These are phyloP conservation scores for Collybia sordida DNA, from an alignment of 768 basidiomycete genomes.

Conservation along the genomic window DNA sequence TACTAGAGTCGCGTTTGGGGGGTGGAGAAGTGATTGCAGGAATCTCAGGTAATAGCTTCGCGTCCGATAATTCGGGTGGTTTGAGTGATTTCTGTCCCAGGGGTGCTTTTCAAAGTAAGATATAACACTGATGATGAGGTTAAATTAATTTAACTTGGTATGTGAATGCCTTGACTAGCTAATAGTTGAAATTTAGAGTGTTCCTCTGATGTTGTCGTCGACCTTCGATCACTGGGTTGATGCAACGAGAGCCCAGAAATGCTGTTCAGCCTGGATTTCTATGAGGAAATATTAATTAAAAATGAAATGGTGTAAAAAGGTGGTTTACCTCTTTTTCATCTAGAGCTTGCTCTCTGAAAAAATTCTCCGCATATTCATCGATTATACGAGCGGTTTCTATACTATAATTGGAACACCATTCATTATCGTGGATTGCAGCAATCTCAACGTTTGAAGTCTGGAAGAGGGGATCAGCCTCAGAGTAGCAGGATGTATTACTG, in stretches of 20 bases:
- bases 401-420: slow-evolving; percentile 10
- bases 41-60: background rate
- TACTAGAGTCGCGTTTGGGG: background rate
- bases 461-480: background rate
- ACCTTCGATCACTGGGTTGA: background rate
- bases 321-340: background rate
- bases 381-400: slow-evolving; percentile 1
- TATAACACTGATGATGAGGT: background rate
- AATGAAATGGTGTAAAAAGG: background rate
- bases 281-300: background rate
- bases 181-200: background rate
- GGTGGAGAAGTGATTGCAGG: background rate
- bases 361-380: slow-evolving; percentile 8
- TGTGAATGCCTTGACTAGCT: background rate
- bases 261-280: background rate
- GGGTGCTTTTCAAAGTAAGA: background rate
- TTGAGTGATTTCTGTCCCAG: background rate
- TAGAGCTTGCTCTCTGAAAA: slow-evolving; percentile 3
- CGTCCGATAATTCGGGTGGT: background rate
- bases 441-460: slow-evolving; percentile 8
- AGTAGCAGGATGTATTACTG: background rate
- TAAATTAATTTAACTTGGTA: background rate
- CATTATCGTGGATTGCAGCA: slow-evolving; percentile 10
- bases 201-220: background rate
- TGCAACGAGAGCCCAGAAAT: background rate